Evolutionary conservation across 148 eudicot species (phyloP), one percentile per base, ranked within the genome.

Genomic region (Amaranthus cruentus): DNA sequence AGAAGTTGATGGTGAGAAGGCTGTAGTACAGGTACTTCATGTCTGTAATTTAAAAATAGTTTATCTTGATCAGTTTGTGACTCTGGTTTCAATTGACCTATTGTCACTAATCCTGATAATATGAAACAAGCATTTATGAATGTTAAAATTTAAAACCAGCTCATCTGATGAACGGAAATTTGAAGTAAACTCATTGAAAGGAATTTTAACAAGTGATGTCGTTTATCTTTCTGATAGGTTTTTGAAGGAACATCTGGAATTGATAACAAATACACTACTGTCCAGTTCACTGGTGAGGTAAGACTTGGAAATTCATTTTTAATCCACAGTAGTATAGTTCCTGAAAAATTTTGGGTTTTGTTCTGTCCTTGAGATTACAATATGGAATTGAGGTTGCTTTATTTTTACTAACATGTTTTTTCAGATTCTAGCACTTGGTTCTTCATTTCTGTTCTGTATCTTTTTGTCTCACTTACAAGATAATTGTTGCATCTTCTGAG

Each of bases 231-330:
- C 65, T 73, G 73, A 75, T 82, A 95, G 99, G 99, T 95, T 65
- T 95, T 95, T 83, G 97, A 95, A 87, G 99, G 97, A 79, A 94
- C 98, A 60, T 91, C 97, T 86, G 97, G 99, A 77, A 95, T 95
- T 68, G 99, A 95, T 80, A 95, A 88, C 88, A 95, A 95, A 75
- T 95, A 83, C 81, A 95, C 99, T 76, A 95, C 98, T 3, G 97
- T 95, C 77, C 96, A 91, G 77, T 94, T 94, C 75, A 94, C 98
- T 51, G 97, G 98, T 71, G 97, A 94, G 96, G 98, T 95, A 89
- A 74, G 62, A 70, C 46, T 69, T 7, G 8, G 14, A 43, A 10
- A 43, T 28, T 28, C 38, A 28, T 69, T 62, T 63, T 52, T 8
- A 12, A 54, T 66, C 6, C 2, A 6, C 18, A 18, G 11, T 66